Evolutionary conservation across 768 basidiomycete species (phyloP).

Genomic region (Amanita pallidorosea): DNA sequence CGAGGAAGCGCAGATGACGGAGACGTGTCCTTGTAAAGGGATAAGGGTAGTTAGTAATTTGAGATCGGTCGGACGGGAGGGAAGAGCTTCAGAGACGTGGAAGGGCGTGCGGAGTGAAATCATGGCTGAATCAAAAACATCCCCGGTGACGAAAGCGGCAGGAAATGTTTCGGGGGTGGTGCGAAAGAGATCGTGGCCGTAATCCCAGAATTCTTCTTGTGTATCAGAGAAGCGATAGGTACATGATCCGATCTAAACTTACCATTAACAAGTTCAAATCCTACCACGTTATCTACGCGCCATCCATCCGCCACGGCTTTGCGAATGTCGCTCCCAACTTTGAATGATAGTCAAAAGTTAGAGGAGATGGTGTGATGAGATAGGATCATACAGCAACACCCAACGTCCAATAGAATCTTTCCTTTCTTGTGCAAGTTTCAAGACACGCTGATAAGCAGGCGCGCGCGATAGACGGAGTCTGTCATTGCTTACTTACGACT

Average conservation of each 20-base stretch:
- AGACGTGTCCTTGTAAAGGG: constrained; percentile 28
- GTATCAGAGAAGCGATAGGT: no score
- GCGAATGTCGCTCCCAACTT: no score
- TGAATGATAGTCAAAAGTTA: not conserved
- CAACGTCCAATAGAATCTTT: not conserved
- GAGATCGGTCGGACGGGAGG: constrained; percentile 7
- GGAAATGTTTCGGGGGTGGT: constrained; percentile 42
- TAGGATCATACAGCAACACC: no score
- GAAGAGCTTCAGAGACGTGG: not conserved
- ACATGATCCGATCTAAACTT: no score
- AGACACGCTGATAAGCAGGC: not conserved
- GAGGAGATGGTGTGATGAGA: not conserved
- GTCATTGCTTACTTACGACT: not conserved
- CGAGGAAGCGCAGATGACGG: constrained; percentile 29
- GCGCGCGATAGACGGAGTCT: not conserved
- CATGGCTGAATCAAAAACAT: constrained; percentile 36
- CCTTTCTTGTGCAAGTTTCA: not conserved
- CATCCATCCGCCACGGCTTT: no score
- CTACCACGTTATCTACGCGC: no score
- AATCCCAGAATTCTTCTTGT: constrained; percentile 51
- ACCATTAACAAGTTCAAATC: no score
- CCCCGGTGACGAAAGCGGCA: constrained; percentile 42
- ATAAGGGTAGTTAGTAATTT: constrained; percentile 16
- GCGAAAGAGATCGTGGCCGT: constrained; percentile 50
- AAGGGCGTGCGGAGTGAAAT: constrained; percentile 18